Conservation (phyloP, 768 basidiomycete genomes). For the Psilocybe cubensis region DNA sequence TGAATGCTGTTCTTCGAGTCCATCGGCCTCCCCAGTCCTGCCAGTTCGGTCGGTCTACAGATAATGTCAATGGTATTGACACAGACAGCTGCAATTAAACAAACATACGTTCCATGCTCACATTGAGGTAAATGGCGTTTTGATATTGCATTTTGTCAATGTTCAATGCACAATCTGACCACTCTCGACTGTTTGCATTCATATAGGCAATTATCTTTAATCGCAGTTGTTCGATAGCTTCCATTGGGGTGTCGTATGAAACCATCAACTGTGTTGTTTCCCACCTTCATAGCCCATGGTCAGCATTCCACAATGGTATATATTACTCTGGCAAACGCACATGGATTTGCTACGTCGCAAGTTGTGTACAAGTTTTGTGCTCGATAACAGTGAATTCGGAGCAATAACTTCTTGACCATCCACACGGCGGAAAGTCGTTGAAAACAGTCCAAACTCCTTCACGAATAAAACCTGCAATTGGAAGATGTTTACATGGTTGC, state of each 20-base stretch:
- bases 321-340: constrained; percentile 38
- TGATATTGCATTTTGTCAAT: constrained; percentile 84
- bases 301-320: background rate
- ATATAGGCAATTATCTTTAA: constrained; percentile 64
- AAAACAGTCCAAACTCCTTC: constrained; percentile 79
- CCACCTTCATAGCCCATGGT: constrained; percentile 43
- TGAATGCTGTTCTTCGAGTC: constrained; percentile 74
- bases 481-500: background rate
- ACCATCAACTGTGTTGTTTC: constrained; percentile 71
- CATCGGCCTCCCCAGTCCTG: constrained; percentile 87
- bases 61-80: constrained; percentile 1
- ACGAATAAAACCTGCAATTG: constrained; percentile 50
- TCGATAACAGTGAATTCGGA: constrained; percentile 73
- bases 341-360: constrained; percentile 75
- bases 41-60: constrained; percentile 76
- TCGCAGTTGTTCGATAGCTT: constrained; percentile 68
- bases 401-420: constrained; percentile 83
- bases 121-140: constrained; percentile 66
- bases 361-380: constrained; percentile 78
- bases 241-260: constrained; percentile 71
- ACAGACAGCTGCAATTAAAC: background rate
- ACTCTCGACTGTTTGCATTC: constrained; percentile 67
- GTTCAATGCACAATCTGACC: constrained; percentile 64
- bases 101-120: constrained; percentile 73
- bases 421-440: constrained; percentile 78